Base-by-base conservation (phyloP, 352 stramenopile genomes). In the Phytophthora lateralis region DNA sequence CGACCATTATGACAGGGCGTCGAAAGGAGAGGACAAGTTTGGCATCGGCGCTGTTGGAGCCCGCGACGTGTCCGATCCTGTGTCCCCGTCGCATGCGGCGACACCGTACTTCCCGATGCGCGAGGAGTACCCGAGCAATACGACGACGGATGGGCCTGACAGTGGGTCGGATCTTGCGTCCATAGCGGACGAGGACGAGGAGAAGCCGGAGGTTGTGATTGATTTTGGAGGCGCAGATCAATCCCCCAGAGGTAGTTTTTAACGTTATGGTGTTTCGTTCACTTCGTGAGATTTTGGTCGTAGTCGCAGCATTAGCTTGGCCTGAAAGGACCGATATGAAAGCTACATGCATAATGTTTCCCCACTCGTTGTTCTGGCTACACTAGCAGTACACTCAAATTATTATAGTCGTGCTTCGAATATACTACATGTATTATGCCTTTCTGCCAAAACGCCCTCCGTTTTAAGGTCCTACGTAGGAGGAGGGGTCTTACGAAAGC, bases 71-170 rank as follows among this genome's bases (percentile, higher is more conserved):
- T 62, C 53, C 11, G 53, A 59, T 3, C 38, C 24, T 6, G 56
- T 44, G 3, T 55, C 54, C 24, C 53, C 60, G 2, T 17, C 52
- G 30, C 50, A 41, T 8, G 37, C 41, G 18, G 44, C 17, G 17
- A 38, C 46, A 27, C 63, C 63, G n/a, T 71, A 71, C 17, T 63
- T 67, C 44, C 39, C 57, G 4, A 71, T 71, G 63, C 48, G 63
- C 26, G 57, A 71, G 41, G 63, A 71, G 12, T 68, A 63, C 35
- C 63, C 63, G 37, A 71, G 63, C 39, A 66, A 71, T 45, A 67
- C 63, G 14, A 71, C 53, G 15, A 71, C 63, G 8, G 63, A 39
- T 6, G 57, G 47, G 15, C 67, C 63, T 18, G 45, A 55, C 24
- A 60, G 34, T 9, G 54, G 47, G 12, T 68, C 60, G 12, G 60